Base-by-base conservation (phyloP, 495 filamentous ascomycete genomes). In the Talaromyces ruber region DNA sequence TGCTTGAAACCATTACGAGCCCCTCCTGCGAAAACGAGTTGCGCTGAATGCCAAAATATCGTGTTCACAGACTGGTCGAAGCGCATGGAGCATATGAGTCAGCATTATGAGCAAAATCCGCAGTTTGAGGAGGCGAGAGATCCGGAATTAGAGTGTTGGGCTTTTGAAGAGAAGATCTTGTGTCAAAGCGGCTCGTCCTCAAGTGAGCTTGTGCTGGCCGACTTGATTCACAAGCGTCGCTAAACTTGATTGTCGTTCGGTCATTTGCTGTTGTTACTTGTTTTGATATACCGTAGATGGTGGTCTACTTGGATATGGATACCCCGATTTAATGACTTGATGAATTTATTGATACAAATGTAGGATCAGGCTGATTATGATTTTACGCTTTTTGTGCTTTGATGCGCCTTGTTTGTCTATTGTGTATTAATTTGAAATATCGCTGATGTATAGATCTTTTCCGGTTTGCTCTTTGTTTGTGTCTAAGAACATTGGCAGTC, bases 1-100 rank as follows among this genome's bases (percentile, higher is more conserved):
- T 92, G 90, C 68, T 79, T 84, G 66, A 76, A 76, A 11, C 67
- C 73, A 24, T 82, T 88, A 11, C 84, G 92, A 22, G 60, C 76
- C 1, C 75, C 88, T 0, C 93, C 93, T 0, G 69, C 67, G 5
- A 67, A 72, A 43, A 88, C 87, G 70, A 68, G 61, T 12, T 98
- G 93, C 64, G 84, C 86, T 2, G 87, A 88, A 64, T 97, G 93
- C 68, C 64, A 59, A 0, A 37, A 69, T 34, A 39, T 39, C 12
- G 62, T 65, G 6, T 98, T 97, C 66, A 70, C 74, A 3, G 90
- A 89, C 8, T 97, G 92, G 92, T 89, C 96, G 61, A 79, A 85
- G 52, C 79, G 92, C 22, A 91, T 97, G 85, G 93, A 98, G 72
- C 93, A 98, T 71, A 87, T 97, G 9, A 93, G 89, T 0, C 84